phyloP scores from a whole-genome alignment of 371 early-diverging fungal species.

The Circinella minor region DNA sequence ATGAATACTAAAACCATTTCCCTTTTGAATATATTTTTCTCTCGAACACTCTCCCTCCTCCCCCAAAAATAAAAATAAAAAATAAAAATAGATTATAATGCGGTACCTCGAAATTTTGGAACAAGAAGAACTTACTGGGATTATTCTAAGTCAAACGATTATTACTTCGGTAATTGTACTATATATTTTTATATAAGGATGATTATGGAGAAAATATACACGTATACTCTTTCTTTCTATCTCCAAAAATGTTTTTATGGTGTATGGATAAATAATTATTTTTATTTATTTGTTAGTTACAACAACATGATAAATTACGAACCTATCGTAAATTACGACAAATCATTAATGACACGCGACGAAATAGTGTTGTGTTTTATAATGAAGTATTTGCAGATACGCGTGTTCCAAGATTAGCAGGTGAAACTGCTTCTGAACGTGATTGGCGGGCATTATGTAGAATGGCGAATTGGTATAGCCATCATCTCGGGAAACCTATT shows the following conservation, averaged over 20 bases:
- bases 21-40: too few species aligned
- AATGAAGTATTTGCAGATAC: slow-evolving; percentile 67
- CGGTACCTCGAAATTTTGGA: slow-evolving; percentile 64
- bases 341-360: slow-evolving; percentile 59
- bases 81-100: slow-evolving; percentile 61
- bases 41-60: neutral
- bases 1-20: too few species aligned
- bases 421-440: slow-evolving; percentile 49
- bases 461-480: slow-evolving; percentile 62
- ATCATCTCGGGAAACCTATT: slow-evolving; percentile 52
- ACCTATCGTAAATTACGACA: slow-evolving; percentile 67
- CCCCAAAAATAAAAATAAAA: too few species aligned
- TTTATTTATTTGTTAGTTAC: slow-evolving; percentile 43
- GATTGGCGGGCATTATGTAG: slow-evolving; percentile 66
- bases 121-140: slow-evolving; percentile 60
- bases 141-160: slow-evolving; percentile 73
- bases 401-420: slow-evolving; percentile 42
- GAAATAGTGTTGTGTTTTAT: slow-evolving; percentile 65
- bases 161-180: slow-evolving; percentile 53
- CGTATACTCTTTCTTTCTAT: neutral
- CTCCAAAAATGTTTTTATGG: neutral
- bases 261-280: neutral
- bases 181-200: too few species aligned
- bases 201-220: too few species aligned
- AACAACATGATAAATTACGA: slow-evolving; percentile 63